These are phyloP conservation scores for Wickerhamomyces kurtzmanii DNA, from an alignment of 805 yeast species.

Conservation along the genomic window DNA sequence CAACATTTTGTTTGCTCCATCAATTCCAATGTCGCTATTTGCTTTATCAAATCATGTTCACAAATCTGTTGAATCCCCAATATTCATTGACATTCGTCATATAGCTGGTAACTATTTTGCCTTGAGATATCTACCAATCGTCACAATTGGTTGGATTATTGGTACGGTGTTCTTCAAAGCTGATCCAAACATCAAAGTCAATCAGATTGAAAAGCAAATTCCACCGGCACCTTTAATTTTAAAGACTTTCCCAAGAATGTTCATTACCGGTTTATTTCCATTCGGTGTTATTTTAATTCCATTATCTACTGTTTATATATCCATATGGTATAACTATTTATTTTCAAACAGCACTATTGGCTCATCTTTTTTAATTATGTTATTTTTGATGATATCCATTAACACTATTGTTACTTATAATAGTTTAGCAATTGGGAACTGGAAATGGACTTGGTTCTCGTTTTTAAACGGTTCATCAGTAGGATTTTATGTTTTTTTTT, in stretches of 20 bases:
- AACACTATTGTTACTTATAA: slow-evolving; percentile 14
- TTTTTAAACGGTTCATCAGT: slow-evolving; percentile 16
- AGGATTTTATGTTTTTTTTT: slow-evolving; percentile 15
- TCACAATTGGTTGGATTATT: slow-evolving; percentile 5
- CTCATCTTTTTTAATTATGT: slow-evolving; percentile 8
- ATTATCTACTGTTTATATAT: slow-evolving; percentile 15
- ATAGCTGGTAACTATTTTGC: too few species aligned
- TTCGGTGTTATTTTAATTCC: slow-evolving; percentile 17
- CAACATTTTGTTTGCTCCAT: slow-evolving; percentile 14
- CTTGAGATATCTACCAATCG: slow-evolving; percentile 4
- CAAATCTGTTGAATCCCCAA: slow-evolving; percentile 14
- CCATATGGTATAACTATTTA: slow-evolving; percentile 18
- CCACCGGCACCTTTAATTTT: slow-evolving; percentile 17
- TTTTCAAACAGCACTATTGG: slow-evolving; percentile 10
- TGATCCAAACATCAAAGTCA: slow-evolving; percentile 2
- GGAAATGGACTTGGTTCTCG: slow-evolving; percentile 21
- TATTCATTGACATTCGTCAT: too few species aligned
- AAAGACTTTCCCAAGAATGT: slow-evolving; percentile 13
- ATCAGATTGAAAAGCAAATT: slow-evolving; percentile 12
- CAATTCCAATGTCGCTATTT: slow-evolving; percentile 4
- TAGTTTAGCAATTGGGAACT: slow-evolving; percentile 15
- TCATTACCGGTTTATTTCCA: slow-evolving; percentile 19
- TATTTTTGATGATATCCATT: slow-evolving; percentile 9
- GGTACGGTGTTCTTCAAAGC: slow-evolving; percentile 7
- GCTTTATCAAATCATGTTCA: slow-evolving; percentile 9